These are phyloP conservation scores for Arabis hirsuta DNA, from an alignment of 345 rosid genomes.

Conservation along the genomic window DNA sequence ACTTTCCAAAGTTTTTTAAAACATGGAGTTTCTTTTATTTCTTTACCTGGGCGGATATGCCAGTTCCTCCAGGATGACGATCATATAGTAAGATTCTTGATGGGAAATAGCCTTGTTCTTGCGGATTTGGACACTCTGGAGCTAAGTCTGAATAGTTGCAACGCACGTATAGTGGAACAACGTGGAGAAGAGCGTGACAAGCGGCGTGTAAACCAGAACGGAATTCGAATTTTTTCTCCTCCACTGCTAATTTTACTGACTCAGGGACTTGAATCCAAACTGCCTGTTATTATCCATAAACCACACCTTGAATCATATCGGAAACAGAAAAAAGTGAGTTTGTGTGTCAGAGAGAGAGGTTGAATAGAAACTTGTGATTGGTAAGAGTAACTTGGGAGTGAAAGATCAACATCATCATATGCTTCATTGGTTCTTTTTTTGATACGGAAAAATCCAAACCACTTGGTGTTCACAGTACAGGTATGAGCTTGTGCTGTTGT, in stretches of 20 bases:
- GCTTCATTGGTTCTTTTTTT: constrained; percentile 55
- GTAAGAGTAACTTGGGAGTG: constrained; percentile 78
- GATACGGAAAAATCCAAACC: constrained; percentile 76
- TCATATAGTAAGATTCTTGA: constrained; percentile 86
- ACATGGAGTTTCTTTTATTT: constrained; percentile 12
- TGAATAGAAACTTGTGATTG: constrained; percentile 69
- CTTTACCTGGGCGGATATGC: constrained; percentile 73
- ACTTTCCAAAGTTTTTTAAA: too few species aligned
- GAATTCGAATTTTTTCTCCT: constrained; percentile 46
- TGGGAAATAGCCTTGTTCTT: constrained; percentile 60
- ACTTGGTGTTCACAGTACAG: constrained; percentile 80
- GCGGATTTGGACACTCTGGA: constrained; percentile 84
- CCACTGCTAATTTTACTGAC: constrained; percentile 56
- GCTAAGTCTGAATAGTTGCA: constrained; percentile 91
- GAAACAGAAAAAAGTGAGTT: not conserved
- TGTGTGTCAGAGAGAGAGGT: not conserved
- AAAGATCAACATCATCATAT: constrained; percentile 61
- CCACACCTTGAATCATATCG: constrained; percentile 1
- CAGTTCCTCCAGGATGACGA: constrained; percentile 92
- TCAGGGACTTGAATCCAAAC: constrained; percentile 88
- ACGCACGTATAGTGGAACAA: constrained; percentile 72
- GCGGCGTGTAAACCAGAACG: constrained; percentile 91
- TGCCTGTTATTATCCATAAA: constrained; percentile 57
- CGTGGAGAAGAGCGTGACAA: constrained; percentile 86
- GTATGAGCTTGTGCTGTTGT: constrained; percentile 76